Evolutionary conservation across 1,284 basidiomycete genomes (phyloP).

Genomic region (Heterobasidion annosum): DNA sequence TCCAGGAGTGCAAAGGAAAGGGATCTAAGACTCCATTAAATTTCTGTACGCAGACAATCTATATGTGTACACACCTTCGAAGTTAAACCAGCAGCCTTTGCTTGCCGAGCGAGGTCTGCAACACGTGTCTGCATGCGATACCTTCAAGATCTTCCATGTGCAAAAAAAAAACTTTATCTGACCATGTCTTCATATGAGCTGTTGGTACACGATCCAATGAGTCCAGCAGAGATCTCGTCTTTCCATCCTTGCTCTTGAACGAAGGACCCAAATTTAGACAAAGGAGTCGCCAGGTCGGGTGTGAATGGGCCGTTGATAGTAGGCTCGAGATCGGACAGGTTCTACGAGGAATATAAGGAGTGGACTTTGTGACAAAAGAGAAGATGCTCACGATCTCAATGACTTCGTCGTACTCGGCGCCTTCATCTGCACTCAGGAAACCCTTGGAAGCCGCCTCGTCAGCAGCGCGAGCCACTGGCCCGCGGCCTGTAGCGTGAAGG

Average conservation of each 20-base stretch:
- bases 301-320: constrained; percentile 98
- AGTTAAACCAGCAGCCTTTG: constrained; percentile 74
- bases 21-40: constrained; percentile 41
- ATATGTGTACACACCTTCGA: constrained; percentile 42
- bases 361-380: constrained; percentile 7
- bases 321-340: constrained; percentile 89
- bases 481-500: constrained; percentile 84
- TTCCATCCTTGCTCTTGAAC: constrained; percentile 86
- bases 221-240: constrained; percentile 82
- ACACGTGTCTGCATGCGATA: constrained; percentile 57
- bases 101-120: constrained; percentile 87
- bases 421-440: constrained; percentile 80
- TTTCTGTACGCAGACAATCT: background rate
- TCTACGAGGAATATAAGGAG: constrained; percentile 29
- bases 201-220: constrained; percentile 98
- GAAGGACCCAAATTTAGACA: constrained; percentile 85
- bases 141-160: background rate
- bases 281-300: constrained; percentile 90
- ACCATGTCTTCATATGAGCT: constrained; percentile 96
- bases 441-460: constrained; percentile 75
- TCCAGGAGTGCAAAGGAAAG: constrained; percentile 96
- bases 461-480: constrained; percentile 82
- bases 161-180: background rate
- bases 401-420: constrained; percentile 92
- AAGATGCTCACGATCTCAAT: constrained; percentile 76